These are phyloP conservation scores for Austroboletus novae-zelandiae DNA, from an alignment of 1,284 basidiomycete species.

Conservation along the genomic window DNA sequence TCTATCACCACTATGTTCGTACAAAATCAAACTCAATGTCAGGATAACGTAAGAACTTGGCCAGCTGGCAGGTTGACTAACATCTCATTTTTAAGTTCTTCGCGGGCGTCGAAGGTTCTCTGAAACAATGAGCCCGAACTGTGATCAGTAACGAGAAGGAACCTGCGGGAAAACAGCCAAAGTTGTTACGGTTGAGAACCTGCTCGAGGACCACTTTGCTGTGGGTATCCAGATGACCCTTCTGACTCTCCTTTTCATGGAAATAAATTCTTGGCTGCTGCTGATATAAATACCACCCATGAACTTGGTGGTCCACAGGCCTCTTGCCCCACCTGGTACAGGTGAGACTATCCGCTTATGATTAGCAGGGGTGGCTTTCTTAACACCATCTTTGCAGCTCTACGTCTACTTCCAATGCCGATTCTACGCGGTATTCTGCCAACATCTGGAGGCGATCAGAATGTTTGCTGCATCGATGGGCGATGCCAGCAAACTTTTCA, in stretches of 20 bases:
- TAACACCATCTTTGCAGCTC: neutral
- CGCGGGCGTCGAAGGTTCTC: too few relatives aligned
- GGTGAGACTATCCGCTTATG: slow-evolving; percentile 9
- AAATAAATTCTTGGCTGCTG: neutral
- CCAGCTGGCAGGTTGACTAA: too few relatives aligned
- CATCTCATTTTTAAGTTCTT: too few relatives aligned
- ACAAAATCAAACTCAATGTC: too few relatives aligned
- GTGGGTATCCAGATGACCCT: neutral
- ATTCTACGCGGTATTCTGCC: neutral
- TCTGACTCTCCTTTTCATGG: neutral
- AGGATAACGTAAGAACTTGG: too few relatives aligned
- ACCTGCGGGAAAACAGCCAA: neutral
- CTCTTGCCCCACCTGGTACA: neutral
- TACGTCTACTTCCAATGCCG: slow-evolving; percentile 1
- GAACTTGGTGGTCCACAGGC: neutral
- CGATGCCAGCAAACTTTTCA: slow-evolving; percentile 21
- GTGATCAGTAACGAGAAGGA: neutral
- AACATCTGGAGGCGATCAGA: neutral
- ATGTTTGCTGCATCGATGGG: slow-evolving; percentile 15
- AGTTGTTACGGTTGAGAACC: neutral
- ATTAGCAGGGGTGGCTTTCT: neutral
- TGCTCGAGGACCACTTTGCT: neutral
- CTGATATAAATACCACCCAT: too few relatives aligned
- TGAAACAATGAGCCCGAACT: too few relatives aligned
- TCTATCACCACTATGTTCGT: too few relatives aligned